Base-by-base conservation (phyloP, 148 eudicot species). In the Cornus kousa region DNA sequence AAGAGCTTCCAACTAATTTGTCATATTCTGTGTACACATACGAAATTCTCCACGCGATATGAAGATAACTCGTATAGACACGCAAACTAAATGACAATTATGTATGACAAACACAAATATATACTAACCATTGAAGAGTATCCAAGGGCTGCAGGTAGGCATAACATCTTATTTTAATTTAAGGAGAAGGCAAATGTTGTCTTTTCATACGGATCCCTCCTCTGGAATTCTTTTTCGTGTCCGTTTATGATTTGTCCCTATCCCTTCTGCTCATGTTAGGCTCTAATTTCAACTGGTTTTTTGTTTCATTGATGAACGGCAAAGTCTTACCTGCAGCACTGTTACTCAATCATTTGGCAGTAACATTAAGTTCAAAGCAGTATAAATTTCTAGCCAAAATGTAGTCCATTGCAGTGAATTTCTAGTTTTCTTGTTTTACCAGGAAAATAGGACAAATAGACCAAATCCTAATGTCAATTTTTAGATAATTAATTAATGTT, bases 111-210 rank as follows among this genome's bases (percentile, higher is more conserved):
- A 78, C 70, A 71, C 74, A 46, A 77, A 62, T 50, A 71, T 31
- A 71, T 59, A 71, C 32, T 9, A 28, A 46, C 80, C 14, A 68
- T 22, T 31, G 35, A 78, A 23, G 23, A 35, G 37, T 23, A 64
- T 79, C 70, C 71, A 79, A 68, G 71, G 32, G 75, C 60, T 71
- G n/a, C 60, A 72, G 70, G 70, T 23, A 24, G 68, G 35, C 64
- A 40, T 33, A 72, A 60, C 20, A 64, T 71, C 43, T 22, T 79
- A 40, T 62, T 4, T 6, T 28, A 6, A 16, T 68, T 60, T 14
- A 22, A 79, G 37, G 11, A 81, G 75, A 65, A 77, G 77, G 77
- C 72, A 72, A 72, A 53, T 24, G 19, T 81, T 81, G 83, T 81
- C 83, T 70, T 77, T 76, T 77, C 68, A 28, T 53, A 74, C 64